phyloP scores from a whole-genome alignment of 306 rosid genomes.

The Lithocarpus polystachyus region DNA sequence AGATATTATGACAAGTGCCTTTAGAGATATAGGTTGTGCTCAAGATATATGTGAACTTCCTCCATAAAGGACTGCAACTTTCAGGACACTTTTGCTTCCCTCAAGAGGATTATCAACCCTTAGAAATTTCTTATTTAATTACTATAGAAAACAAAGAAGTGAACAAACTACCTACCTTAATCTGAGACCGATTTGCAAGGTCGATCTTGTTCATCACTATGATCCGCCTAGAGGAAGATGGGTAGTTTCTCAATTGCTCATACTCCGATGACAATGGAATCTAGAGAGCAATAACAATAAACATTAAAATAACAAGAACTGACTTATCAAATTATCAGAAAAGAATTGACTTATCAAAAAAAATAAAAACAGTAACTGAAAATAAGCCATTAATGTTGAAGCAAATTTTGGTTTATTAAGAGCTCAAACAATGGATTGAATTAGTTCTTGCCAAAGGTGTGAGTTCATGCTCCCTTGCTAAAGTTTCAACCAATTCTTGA shows the following conservation, averaged over 20 bases:
- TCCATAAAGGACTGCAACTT: not conserved
- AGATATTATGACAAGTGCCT: not conserved
- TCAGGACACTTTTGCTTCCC: not conserved
- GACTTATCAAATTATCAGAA: too few species aligned
- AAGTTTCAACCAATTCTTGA: not conserved
- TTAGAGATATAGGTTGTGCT: not conserved
- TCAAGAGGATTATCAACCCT: not conserved
- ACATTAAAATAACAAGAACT: not conserved
- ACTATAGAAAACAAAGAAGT: not conserved
- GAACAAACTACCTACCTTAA: slow-evolving; percentile 40
- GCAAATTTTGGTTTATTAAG: not conserved
- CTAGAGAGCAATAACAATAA: slow-evolving; percentile 31
- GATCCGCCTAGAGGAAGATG: slow-evolving; percentile 32
- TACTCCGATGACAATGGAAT: slow-evolving; percentile 68
- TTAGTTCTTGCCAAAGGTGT: not conserved
- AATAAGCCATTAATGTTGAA: not conserved
- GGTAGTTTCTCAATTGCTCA: slow-evolving; percentile 31
- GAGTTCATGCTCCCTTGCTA: not conserved
- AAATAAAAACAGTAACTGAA: not conserved
- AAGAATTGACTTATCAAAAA: too few species aligned
- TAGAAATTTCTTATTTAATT: not conserved
- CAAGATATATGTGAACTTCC: not conserved
- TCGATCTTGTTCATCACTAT: slow-evolving; percentile 71
- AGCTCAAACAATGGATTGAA: not conserved
- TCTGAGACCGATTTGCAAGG: slow-evolving; percentile 56